phyloP scores from a whole-genome alignment of 306 rosid species.

The Fagus sylvatica region DNA sequence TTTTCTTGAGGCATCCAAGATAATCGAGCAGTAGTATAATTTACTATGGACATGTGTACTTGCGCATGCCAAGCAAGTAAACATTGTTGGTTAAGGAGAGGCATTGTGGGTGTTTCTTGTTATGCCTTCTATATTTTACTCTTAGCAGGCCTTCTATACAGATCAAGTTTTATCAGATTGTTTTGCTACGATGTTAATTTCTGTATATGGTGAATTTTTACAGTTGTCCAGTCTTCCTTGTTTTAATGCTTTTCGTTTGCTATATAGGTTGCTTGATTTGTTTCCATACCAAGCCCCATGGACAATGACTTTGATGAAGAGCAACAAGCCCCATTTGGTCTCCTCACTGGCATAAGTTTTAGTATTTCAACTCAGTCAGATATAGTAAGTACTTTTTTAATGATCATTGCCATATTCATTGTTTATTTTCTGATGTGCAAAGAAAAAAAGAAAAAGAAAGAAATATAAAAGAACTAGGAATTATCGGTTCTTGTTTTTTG shows the following conservation, averaged over 20 bases:
- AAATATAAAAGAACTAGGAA: background rate
- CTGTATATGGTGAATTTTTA: slow-evolving; percentile 11
- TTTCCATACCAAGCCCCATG: slow-evolving; percentile 48
- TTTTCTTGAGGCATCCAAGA: background rate
- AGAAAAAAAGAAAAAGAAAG: background rate
- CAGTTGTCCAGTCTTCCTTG: slow-evolving; percentile 19
- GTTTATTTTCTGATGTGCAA: background rate
- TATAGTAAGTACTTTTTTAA: slow-evolving; percentile 50
- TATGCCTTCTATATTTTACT: background rate
- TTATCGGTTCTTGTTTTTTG: background rate
- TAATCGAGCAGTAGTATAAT: background rate
- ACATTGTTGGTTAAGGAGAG: slow-evolving; percentile 18
- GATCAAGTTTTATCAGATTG: background rate
- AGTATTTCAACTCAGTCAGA: slow-evolving; percentile 46
- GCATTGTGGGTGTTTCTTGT: background rate
- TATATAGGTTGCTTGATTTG: slow-evolving; percentile 38
- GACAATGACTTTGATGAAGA: slow-evolving; percentile 41
- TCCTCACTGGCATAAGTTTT: slow-evolving; percentile 47
- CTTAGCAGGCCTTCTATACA: background rate
- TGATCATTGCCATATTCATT: slow-evolving; percentile 17
- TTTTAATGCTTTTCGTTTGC: slow-evolving; percentile 28
- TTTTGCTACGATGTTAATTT: background rate
- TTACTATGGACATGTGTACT: background rate
- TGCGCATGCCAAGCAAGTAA: slow-evolving; percentile 7
- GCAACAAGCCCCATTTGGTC: slow-evolving; percentile 41